Percentiles rank a stretch among this genome's conserved stretches.
These are phyloP conservation scores for Paramecium pentaurelia DNA, from an alignment of 73 alveolate genomes.

Conservation along the genomic window DNA sequence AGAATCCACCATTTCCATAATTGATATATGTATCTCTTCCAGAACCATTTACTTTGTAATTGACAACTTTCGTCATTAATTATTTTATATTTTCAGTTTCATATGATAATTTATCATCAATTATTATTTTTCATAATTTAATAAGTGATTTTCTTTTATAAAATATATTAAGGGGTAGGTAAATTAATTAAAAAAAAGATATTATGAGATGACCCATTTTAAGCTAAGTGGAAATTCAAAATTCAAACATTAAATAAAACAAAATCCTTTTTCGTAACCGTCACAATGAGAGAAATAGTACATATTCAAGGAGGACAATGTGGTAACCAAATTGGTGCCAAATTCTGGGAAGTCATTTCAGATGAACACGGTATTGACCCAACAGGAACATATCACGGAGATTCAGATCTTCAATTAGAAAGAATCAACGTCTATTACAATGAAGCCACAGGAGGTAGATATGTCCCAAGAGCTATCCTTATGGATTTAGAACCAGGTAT, in stretches of 20 bases:
- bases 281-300: constrained; percentile 97
- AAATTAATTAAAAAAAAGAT: neutral
- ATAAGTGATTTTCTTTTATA: neutral
- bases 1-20: constrained; percentile 42
- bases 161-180: neutral
- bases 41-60: constrained; percentile 19
- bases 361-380: constrained; percentile 99
- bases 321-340: constrained; percentile 99
- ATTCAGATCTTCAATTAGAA: constrained; percentile 93
- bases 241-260: constrained; percentile 30
- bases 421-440: constrained; percentile 96
- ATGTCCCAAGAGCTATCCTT: constrained; percentile 98
- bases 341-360: constrained; percentile 99
- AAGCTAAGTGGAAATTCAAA: constrained; percentile 39
- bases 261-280: constrained; percentile 49
- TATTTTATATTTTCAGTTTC: neutral
- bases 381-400: constrained; percentile 98
- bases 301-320: constrained; percentile 99
- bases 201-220: neutral
- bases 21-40: constrained; percentile 37
- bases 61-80: constrained; percentile 41
- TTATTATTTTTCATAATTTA: neutral
- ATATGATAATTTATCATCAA: neutral
- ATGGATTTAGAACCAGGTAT: constrained; percentile 99
- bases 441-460: constrained; percentile 99